Evolutionary conservation across 352 stramenopile genomes (phyloP).

Genomic region (Bremia lactucae): DNA sequence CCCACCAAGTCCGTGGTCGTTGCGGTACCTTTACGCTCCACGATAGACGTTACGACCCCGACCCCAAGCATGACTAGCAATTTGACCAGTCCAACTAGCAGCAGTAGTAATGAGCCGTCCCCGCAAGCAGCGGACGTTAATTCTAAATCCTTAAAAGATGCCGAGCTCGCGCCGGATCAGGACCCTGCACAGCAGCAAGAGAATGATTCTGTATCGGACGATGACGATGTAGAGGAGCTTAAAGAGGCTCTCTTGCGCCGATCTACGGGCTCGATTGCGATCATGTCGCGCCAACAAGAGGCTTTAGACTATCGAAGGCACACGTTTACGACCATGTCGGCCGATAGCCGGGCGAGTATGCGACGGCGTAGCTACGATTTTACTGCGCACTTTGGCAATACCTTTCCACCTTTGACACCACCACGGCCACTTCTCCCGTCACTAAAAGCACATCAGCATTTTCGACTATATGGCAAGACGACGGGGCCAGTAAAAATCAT

Average conservation of each 20-base stretch:
- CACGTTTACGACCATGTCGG: conserved; percentile 35
- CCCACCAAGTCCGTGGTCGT: conserved; percentile 11
- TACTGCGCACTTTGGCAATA: conserved; percentile 18
- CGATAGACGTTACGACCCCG: conserved; percentile 8
- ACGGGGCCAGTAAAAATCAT: conserved; percentile 8
- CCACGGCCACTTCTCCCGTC: conserved; percentile 10
- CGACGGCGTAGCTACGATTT: conserved; percentile 38
- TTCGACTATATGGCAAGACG: conserved; percentile 42
- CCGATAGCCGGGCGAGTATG: conserved; percentile 31
- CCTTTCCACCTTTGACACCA: conserved; percentile 13
- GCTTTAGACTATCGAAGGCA: conserved; percentile 28
- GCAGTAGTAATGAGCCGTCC: conserved; percentile 25
- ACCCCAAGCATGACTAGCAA: not conserved
- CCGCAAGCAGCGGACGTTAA: conserved; percentile 11
- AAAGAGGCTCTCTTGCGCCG: conserved; percentile 16
- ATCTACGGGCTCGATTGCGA: conserved; percentile 30
- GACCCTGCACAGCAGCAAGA: conserved; percentile 6
- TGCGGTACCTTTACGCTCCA: conserved; percentile 9
- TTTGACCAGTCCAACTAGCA: conserved; percentile 19
- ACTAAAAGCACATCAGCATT: conserved; percentile 27
- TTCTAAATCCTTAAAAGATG: conserved; percentile 1
- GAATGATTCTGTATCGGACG: conserved; percentile 2
- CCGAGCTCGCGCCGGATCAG: conserved; percentile 11
- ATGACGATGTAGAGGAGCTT: conserved; percentile 11
- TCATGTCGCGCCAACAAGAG: conserved; percentile 29